Evolutionary conservation across 164 flowering plant species (phyloP), one percentile per base, ranked within the genome.

Genomic region (Taxillus chinensis): DNA sequence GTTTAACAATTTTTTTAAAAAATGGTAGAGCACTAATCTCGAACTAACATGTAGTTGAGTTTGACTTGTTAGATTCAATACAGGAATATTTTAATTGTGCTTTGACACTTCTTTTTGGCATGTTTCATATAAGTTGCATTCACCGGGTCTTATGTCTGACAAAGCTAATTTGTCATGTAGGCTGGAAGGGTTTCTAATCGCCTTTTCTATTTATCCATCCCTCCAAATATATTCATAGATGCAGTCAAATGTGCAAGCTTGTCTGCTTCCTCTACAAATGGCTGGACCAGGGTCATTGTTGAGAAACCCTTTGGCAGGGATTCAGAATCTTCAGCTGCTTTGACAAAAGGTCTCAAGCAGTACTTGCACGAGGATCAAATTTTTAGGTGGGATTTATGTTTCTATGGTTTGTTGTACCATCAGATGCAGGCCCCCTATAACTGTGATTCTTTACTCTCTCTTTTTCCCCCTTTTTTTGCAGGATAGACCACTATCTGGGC

Each of bases 251-350:
- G 93, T 72, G 95, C 96, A 8, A 87, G 88, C 71, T 45, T 59
- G 42, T 79, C 86, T 66, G 87, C 98, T 64, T 87, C 98, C 59
- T 81, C 98, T 68, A 64, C 81, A 43, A 80, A 68, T 71, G 96
- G 98, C 45, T 92, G 98, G 98, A 92, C 98, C 10, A 80, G 98
- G 70, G 96, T 92, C 62, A 89, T 92, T 70, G 98, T 92, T 48
- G 98, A 92, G 79, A 92, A 92, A 57, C 98, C 98, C 40, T 92
- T 92, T 78, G 96, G 98, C 17, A 83, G 95, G 49, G 98, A 92
- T 74, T 83, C 93, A 38, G 92, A 86, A 67, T 86, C 96, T 7
- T 92, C 98, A 14, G 87, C 87, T 59, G 90, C 89, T 61, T 73
- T 92, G 61, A 92, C 96, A n/a, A 81, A 66, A 71, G 62, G 74